phyloP scores from a whole-genome alignment of 2,329 filamentous ascomycete species.

The Chaetomiaceae sp. region DNA sequence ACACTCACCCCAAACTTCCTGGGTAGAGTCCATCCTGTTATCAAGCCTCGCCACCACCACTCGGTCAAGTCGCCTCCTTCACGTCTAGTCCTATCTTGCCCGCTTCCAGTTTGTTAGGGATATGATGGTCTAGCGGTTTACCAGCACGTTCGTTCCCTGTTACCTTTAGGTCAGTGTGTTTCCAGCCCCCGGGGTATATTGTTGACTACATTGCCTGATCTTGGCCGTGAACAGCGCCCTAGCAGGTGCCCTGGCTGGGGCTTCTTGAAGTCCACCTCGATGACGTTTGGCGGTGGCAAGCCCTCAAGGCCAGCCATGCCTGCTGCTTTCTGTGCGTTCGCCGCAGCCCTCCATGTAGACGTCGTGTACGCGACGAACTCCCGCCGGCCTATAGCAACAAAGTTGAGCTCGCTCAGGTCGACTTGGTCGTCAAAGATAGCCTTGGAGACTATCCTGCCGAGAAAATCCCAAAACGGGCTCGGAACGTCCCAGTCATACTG shows the following conservation, averaged over 20 bases:
- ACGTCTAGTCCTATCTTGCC: too few species aligned
- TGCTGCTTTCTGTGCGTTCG: not conserved
- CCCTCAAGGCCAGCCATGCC: not conserved
- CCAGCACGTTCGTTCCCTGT: too few species aligned
- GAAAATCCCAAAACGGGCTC: conserved; percentile 14
- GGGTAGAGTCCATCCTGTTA: too few species aligned
- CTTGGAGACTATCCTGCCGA: conserved; percentile 9
- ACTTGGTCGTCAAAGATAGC: conserved; percentile 4
- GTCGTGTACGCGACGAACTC: conserved; percentile 15
- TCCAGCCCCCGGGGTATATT: too few species aligned
- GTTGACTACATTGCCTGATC: conserved; percentile 11
- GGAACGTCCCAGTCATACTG: conserved; percentile 14
- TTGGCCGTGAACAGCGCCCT: conserved; percentile 2
- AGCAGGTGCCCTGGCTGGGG: conserved; percentile 11
- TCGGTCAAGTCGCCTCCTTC: too few species aligned
- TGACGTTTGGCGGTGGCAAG: conserved; percentile 3
- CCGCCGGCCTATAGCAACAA: not conserved
- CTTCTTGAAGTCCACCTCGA: conserved; percentile 15
- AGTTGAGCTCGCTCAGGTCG: conserved; percentile 9
- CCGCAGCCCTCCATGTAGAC: conserved; percentile 3
- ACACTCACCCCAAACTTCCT: too few species aligned
- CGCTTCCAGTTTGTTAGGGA: too few species aligned
- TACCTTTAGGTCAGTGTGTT: too few species aligned
- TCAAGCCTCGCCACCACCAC: too few species aligned
- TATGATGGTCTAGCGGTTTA: too few species aligned